A percentile compares a stretch with the other conserved stretches of the same genome.
phyloP scores from a whole-genome alignment of 441 rosid genomes.

The Caryocar brasiliense region DNA sequence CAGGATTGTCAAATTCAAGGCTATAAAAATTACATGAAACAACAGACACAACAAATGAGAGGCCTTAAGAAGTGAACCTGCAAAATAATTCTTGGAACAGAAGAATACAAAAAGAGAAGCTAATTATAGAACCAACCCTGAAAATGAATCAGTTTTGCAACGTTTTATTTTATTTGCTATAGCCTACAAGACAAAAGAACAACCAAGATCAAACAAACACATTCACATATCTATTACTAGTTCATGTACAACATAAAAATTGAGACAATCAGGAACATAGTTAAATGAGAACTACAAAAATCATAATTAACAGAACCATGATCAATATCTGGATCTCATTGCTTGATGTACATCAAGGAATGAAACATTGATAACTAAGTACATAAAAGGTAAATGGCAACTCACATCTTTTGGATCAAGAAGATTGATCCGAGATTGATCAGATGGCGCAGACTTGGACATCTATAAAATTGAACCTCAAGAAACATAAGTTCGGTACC shows the following conservation, averaged over 20 bases:
- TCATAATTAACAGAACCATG: background rate
- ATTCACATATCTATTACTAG: background rate
- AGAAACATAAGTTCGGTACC: conserved; percentile 1
- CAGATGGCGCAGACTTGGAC: conserved; percentile 94
- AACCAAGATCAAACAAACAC: background rate
- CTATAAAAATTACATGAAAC: conserved; percentile 26
- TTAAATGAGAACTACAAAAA: too few species aligned
- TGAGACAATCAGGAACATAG: too few species aligned
- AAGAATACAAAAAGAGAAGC: background rate
- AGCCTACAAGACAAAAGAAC: conserved; percentile 30
- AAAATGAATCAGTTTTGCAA: conserved; percentile 86
- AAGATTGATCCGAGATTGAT: conserved; percentile 88
- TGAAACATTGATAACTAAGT: background rate
- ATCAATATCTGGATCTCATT: background rate
- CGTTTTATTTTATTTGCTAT: conserved; percentile 87
- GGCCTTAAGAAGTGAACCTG: conserved; percentile 1
- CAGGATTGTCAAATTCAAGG: conserved; percentile 78
- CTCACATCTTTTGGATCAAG: conserved; percentile 92
- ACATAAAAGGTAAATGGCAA: conserved; percentile 10
- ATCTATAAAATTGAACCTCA: conserved; percentile 44
- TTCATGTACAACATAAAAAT: background rate
- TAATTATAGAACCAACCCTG: conserved; percentile 40
- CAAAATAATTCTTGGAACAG: background rate
- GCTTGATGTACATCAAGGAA: background rate
- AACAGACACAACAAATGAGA: background rate